Conservation (phyloP, 2,329 filamentous ascomycete species). For the Dryadomyces quercivorus region DNA sequence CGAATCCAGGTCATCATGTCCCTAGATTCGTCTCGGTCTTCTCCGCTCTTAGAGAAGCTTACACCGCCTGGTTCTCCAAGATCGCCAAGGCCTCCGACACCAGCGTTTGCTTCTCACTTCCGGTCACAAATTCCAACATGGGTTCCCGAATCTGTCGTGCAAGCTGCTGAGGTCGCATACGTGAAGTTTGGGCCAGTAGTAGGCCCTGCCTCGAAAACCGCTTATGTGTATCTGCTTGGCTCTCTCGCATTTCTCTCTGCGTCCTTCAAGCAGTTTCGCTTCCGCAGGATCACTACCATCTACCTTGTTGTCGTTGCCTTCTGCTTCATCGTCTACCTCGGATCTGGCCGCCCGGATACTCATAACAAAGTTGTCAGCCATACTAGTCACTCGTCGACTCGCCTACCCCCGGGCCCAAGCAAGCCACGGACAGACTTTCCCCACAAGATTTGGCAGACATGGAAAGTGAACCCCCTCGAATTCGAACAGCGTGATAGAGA, state of each 20-base stretch:
- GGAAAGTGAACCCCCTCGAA: constrained; percentile 56
- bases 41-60: constrained; percentile 9
- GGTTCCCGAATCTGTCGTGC: constrained; percentile 1
- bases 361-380: not conserved
- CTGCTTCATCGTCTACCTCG: constrained; percentile 3
- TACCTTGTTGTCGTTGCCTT: constrained; percentile 6
- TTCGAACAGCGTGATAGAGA: constrained; percentile 53
- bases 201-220: not conserved
- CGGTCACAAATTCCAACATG: constrained; percentile 4
- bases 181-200: not conserved
- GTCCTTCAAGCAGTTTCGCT: constrained; percentile 5
- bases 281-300: constrained; percentile 8
- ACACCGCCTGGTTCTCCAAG: constrained; percentile 8
- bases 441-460: constrained; percentile 65
- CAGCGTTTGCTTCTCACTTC: constrained; percentile 5
- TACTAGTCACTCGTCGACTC: not conserved
- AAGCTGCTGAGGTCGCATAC: constrained; percentile 1
- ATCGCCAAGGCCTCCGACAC: not conserved
- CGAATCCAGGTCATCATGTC: constrained; percentile 7
- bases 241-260: not conserved
- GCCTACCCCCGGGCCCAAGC: not conserved
- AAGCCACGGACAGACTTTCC: constrained; percentile 32
- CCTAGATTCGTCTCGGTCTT: constrained; percentile 8
- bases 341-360: not conserved
- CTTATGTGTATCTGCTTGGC: not conserved